Evolutionary conservation across 2,329 filamentous ascomycete genomes (phyloP).

Genomic region (Xylariaceae sp.): DNA sequence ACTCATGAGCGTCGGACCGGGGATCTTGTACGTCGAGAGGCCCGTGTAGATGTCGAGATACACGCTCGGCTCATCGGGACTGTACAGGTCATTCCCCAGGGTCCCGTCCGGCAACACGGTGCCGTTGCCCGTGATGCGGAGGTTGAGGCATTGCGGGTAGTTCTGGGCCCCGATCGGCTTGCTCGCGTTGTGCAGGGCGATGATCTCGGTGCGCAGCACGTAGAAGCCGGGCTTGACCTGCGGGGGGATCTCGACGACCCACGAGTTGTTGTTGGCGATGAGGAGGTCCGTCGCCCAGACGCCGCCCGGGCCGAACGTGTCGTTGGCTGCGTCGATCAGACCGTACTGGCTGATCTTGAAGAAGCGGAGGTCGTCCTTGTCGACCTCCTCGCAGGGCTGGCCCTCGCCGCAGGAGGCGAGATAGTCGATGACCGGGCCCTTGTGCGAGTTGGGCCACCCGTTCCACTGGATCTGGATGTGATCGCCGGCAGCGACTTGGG

Average conservation of each 20-base stretch:
- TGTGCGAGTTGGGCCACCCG: constrained; percentile 34
- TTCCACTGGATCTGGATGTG: constrained; percentile 36
- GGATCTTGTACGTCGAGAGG: constrained; percentile 23
- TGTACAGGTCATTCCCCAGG: constrained; percentile 23
- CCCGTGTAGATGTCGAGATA: constrained; percentile 23
- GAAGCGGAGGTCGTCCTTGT: constrained; percentile 33
- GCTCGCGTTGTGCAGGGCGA: constrained; percentile 43
- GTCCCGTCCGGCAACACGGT: constrained; percentile 19
- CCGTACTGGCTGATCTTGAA: constrained; percentile 33
- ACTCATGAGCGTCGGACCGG: constrained; percentile 23
- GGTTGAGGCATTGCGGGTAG: constrained; percentile 53
- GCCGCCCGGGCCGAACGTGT: constrained; percentile 25
- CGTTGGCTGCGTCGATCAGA: constrained; percentile 21
- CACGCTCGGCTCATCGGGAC: constrained; percentile 22
- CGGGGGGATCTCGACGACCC: constrained; percentile 42
- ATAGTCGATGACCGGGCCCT: constrained; percentile 36
- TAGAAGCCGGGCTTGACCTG: constrained; percentile 43
- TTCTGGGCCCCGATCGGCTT: constrained; percentile 41
- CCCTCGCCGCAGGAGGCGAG: constrained; percentile 30
- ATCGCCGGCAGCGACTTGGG: constrained; percentile 32
- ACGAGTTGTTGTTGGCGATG: constrained; percentile 45
- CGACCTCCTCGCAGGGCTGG: constrained; percentile 31
- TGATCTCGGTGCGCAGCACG: constrained; percentile 48
- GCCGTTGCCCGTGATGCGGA: constrained; percentile 48
- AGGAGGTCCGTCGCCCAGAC: constrained; percentile 37